A percentile compares a stretch with the other conserved stretches of the same genome.
phyloP scores from a whole-genome alignment of 352 stramenopile species.

The Phytopythium cucurbitacearum region DNA sequence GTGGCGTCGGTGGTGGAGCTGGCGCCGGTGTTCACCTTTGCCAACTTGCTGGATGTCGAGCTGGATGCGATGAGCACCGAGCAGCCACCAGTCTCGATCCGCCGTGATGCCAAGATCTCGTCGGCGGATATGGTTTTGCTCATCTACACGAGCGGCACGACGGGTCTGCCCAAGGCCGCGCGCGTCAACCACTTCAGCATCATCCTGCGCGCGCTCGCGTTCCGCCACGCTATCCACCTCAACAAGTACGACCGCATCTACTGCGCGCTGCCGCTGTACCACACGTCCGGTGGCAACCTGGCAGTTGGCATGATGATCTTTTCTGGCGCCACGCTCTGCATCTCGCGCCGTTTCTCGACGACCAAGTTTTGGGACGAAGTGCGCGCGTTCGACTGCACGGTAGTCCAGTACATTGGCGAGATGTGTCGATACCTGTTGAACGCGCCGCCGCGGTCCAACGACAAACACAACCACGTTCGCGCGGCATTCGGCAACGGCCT shows the following conservation, averaged over 20 bases:
- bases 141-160: constrained; percentile 89
- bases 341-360: constrained; percentile 73
- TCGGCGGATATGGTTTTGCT: constrained; percentile 63
- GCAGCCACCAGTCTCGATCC: constrained; percentile 17
- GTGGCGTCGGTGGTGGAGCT: constrained; percentile 10
- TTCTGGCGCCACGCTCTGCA: constrained; percentile 65
- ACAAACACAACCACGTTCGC: constrained; percentile 66
- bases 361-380: constrained; percentile 78
- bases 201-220: constrained; percentile 49
- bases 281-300: constrained; percentile 79
- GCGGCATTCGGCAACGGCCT: constrained; percentile 90
- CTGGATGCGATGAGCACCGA: constrained; percentile 23
- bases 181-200: constrained; percentile 75
- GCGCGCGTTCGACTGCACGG: constrained; percentile 52
- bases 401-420: constrained; percentile 90
- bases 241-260: constrained; percentile 67
- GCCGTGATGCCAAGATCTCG: constrained; percentile 25
- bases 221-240: constrained; percentile 47
- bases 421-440: constrained; percentile 87
- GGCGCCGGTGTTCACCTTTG: constrained; percentile 21
- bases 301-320: constrained; percentile 80
- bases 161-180: constrained; percentile 72
- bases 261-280: constrained; percentile 79
- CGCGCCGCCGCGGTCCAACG: constrained; percentile 33
- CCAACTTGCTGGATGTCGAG: constrained; percentile 39